Base-by-base conservation (phyloP, 805 yeast genomes). In the Priceomyces carsonii region DNA sequence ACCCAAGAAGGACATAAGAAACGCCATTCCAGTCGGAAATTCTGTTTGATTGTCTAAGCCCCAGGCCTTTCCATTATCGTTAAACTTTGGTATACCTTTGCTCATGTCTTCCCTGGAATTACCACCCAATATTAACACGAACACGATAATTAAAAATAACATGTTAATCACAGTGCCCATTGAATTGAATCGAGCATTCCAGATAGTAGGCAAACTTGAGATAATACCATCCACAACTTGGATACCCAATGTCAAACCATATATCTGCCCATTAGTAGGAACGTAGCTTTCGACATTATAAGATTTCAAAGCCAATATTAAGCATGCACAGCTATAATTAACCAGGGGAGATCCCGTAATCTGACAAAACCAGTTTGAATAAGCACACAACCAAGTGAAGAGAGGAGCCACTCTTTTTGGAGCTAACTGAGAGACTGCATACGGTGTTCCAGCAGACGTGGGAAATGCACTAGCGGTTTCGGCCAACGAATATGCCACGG, bases 381-480 rank as follows among this genome's bases (percentile, higher is more conserved):
- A 80, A 38, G 84, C 80, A 6, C 79, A 76, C 32, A 72, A 50
- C 84, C 84, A 80, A 5, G 85, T 75, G 33, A 76, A 60, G 16
- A 76, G 55, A 1, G 83, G 75, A 13, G 73, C 73, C 55, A 50
- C 61, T 44, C 63, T 65, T 15, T 73, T 74, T 8, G 85, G 85
- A 3, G 85, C 74, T 43, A 80, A 59, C 47, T 78, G 77, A 2
- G 78, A 70, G 2, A 80, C 80, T 40, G 87, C 85, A 47, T 81
- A 82, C 32, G 83, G 84, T 6, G 83, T 70, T 29, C 87, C 87
- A 18, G 84, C 77, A 8, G 82, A 68, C 6, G 84, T 80, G 25
- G 88, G 88, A 61, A 76, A 77, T 5, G 84, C 79, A 17, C 78
- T 69, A 8, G 83, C 73, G 20, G 81, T 65, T 51, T 82, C 87